Percentiles rank a stretch among this genome's conserved stretches.
These are phyloP conservation scores for Bimuria novae-zelandiae DNA, from an alignment of 2,329 filamentous ascomycete genomes.

Conservation along the genomic window DNA sequence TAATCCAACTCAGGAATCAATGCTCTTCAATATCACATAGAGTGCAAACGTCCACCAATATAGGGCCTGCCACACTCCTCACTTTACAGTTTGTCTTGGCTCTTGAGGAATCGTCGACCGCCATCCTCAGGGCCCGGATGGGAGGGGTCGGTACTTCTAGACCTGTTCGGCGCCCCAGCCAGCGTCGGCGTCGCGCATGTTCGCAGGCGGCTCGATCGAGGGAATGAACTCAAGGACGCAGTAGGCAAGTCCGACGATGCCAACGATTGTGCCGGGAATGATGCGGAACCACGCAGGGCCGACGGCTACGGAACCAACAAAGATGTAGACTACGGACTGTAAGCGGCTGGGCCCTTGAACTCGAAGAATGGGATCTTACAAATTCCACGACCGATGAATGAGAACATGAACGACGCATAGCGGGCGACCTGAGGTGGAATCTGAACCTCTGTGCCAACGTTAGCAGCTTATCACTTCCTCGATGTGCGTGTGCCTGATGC, in stretches of 20 bases:
- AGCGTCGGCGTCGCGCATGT: slow-evolving; percentile 59
- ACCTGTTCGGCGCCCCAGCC: slow-evolving; percentile 60
- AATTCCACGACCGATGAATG: slow-evolving; percentile 90
- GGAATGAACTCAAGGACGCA: slow-evolving; percentile 56
- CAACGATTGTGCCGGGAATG: slow-evolving; percentile 78
- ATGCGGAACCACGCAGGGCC: slow-evolving; percentile 68
- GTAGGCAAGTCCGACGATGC: slow-evolving; percentile 78
- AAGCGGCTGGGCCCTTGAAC: slow-evolving; percentile 10
- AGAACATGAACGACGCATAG: slow-evolving; percentile 98
- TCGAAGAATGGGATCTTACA: slow-evolving; percentile 65
- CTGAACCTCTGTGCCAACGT: slow-evolving; percentile 71
- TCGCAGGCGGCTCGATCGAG: slow-evolving; percentile 58
- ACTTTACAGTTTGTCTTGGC: not conserved
- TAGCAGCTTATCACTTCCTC: no score
- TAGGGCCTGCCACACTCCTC: not conserved
- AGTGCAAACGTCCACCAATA: slow-evolving; percentile 20
- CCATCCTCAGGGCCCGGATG: slow-evolving; percentile 25
- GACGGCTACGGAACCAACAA: slow-evolving; percentile 85
- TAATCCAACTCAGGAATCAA: slow-evolving; percentile 1
- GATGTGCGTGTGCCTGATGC: no score
- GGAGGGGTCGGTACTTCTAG: slow-evolving; percentile 31
- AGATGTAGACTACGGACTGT: slow-evolving; percentile 81
- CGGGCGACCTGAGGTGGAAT: slow-evolving; percentile 90
- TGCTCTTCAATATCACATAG: slow-evolving; percentile 9
- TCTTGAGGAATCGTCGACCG: slow-evolving; percentile 30